phyloP scores from a whole-genome alignment of 495 filamentous ascomycete species.

The Jackrogersella multiformis region DNA sequence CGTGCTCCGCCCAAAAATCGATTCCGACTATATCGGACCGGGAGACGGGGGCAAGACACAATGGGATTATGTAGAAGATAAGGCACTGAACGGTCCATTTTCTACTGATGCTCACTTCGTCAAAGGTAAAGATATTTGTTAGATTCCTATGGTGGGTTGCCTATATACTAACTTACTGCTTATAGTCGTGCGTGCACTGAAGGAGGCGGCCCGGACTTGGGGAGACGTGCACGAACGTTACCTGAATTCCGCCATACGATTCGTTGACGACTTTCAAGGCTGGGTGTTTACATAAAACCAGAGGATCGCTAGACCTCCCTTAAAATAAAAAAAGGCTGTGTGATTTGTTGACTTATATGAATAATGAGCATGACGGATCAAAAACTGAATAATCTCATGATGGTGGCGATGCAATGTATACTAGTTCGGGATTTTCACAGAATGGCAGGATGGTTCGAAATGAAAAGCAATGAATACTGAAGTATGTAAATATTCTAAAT shows the following conservation, averaged over 20 bases:
- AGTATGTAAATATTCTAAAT: neutral
- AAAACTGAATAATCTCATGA: conserved; percentile 13
- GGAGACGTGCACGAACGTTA: conserved; percentile 80
- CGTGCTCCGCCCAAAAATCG: conserved; percentile 74
- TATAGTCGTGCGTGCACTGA: conserved; percentile 75
- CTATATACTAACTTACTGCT: conserved; percentile 25
- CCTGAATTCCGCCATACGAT: conserved; percentile 79
- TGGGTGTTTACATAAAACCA: conserved; percentile 63
- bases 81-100: conserved; percentile 71
- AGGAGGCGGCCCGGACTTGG: conserved; percentile 80
- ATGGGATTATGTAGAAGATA: conserved; percentile 79
- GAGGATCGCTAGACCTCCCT: neutral
- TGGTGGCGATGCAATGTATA: neutral
- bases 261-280: conserved; percentile 78
- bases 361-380: neutral
- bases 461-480: neutral
- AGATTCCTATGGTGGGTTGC: neutral
- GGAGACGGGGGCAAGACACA: conserved; percentile 68
- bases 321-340: too few relatives aligned
- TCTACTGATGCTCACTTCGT: conserved; percentile 82
- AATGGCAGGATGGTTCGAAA: neutral
- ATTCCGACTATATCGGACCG: conserved; percentile 67
- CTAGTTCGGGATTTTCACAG: neutral
- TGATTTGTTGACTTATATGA: neutral
- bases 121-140: conserved; percentile 61